phyloP scores from a whole-genome alignment of 805 yeast genomes.

The Hanseniaspora nectarophila region DNA sequence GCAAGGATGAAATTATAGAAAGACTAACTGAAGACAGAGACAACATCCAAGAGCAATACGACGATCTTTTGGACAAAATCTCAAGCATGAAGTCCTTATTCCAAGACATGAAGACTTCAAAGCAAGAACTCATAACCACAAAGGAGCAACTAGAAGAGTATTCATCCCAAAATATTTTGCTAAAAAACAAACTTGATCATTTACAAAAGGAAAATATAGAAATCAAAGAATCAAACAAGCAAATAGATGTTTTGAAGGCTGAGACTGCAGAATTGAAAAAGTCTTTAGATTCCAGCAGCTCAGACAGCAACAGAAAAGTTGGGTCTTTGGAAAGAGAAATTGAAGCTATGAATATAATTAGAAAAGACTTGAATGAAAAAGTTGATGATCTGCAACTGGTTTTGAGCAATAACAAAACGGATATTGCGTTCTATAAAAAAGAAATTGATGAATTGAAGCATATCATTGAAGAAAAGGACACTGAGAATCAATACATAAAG shows the following conservation, averaged over 20 bases:
- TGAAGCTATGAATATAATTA: constrained; percentile 23
- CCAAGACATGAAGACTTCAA: constrained; percentile 60
- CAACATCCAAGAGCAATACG: constrained; percentile 47
- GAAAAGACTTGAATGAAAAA: constrained; percentile 20
- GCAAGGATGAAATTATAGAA: constrained; percentile 22
- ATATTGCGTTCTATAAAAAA: constrained; percentile 27
- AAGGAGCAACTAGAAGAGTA: constrained; percentile 41
- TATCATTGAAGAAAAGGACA: constrained; percentile 17
- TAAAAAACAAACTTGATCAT: constrained; percentile 28
- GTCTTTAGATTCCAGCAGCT: constrained; percentile 32
- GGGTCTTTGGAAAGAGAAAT: constrained; percentile 30
- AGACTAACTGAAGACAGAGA: constrained; percentile 41
- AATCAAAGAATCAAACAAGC: constrained; percentile 38
- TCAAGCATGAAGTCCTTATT: constrained; percentile 66
- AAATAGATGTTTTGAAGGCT: constrained; percentile 37
- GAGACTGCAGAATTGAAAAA: constrained; percentile 42
- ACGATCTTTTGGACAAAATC: constrained; percentile 47
- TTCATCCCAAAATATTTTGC: constrained; percentile 32
- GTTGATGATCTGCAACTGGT: constrained; percentile 33
- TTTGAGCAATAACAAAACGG: constrained; percentile 29
- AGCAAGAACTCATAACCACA: constrained; percentile 46
- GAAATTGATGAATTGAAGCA: constrained; percentile 29
- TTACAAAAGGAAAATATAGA: constrained; percentile 27
- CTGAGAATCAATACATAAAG: constrained; percentile 13
- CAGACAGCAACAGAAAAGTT: constrained; percentile 27